Evolutionary conservation across 495 filamentous ascomycete genomes (phyloP).

Genomic region (Aspergillus nidulans): DNA sequence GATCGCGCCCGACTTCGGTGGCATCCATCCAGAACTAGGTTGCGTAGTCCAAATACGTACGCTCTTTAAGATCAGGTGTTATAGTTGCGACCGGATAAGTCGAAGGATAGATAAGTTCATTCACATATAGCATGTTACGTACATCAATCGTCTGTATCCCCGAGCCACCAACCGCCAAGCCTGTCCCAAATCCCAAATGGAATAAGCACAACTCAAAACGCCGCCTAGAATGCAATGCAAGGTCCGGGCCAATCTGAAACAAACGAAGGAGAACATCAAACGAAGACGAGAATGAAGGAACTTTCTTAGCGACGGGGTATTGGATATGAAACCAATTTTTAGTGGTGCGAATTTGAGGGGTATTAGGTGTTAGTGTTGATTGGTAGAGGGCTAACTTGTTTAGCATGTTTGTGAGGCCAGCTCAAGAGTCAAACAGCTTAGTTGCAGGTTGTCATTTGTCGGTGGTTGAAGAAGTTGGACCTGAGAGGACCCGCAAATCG

Average conservation of each 20-base stretch:
- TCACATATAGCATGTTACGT: slow-evolving; percentile 6
- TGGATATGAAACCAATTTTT: slow-evolving; percentile 7
- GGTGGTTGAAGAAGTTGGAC: slow-evolving; percentile 2
- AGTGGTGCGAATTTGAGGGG: not conserved
- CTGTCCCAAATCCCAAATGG: not conserved
- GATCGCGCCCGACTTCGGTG: not conserved
- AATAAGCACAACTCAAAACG: not conserved
- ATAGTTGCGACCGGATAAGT: no score
- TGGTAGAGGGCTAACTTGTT: slow-evolving; percentile 1
- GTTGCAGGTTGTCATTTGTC: not conserved
- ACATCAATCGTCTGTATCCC: not conserved
- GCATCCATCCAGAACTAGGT: no score
- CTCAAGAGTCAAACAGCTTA: slow-evolving; percentile 3
- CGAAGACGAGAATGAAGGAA: not conserved
- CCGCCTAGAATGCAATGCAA: slow-evolving; percentile 8
- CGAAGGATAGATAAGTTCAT: no score
- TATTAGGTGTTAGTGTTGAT: slow-evolving; percentile 6
- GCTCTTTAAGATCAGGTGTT: no score
- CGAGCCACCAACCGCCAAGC: not conserved
- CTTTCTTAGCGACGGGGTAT: slow-evolving; percentile 5
- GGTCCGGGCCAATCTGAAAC: not conserved
- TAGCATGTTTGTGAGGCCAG: slow-evolving; percentile 10
- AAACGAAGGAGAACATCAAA: no score
- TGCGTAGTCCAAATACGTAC: no score
- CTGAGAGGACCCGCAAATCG: no score